These are phyloP conservation scores for Juncus effusus DNA, from an alignment of 176 grass and related monocot genomes.

Conservation along the genomic window DNA sequence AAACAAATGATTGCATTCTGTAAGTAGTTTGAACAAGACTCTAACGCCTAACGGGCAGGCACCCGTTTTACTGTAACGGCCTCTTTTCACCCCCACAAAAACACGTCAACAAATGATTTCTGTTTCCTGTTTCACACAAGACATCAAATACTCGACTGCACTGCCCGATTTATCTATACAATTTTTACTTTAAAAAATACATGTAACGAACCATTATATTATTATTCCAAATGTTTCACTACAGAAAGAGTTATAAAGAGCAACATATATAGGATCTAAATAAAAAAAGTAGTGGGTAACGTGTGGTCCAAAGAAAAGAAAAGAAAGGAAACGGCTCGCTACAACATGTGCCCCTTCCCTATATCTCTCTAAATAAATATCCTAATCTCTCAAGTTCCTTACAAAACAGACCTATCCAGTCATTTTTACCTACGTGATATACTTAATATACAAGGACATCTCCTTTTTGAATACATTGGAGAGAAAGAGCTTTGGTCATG, in stretches of 20 bases:
- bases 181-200: not conserved
- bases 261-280: not conserved
- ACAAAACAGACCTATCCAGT: not conserved
- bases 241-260: not conserved
- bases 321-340: conserved; percentile 17
- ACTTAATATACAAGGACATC: conserved; percentile 2
- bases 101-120: not conserved
- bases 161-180: not conserved
- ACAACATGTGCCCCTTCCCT: not conserved
- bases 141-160: conserved; percentile 3
- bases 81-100: not conserved
- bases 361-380: not conserved
- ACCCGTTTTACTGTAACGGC: no score
- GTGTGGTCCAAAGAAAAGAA: conserved; percentile 2
- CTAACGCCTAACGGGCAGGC: no score
- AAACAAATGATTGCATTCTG: no score
- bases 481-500: conserved; percentile 6
- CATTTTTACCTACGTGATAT: not conserved
- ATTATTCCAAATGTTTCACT: not conserved
- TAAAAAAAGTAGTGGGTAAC: not conserved
- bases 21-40: no score
- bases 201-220: not conserved
- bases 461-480: not conserved
- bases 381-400: not conserved
- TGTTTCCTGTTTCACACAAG: not conserved